A percentile compares a stretch with the other conserved stretches of the same genome.
Evolutionary conservation across 768 basidiomycete species (phyloP).

Genomic region (Phaeotremella skinneri): DNA sequence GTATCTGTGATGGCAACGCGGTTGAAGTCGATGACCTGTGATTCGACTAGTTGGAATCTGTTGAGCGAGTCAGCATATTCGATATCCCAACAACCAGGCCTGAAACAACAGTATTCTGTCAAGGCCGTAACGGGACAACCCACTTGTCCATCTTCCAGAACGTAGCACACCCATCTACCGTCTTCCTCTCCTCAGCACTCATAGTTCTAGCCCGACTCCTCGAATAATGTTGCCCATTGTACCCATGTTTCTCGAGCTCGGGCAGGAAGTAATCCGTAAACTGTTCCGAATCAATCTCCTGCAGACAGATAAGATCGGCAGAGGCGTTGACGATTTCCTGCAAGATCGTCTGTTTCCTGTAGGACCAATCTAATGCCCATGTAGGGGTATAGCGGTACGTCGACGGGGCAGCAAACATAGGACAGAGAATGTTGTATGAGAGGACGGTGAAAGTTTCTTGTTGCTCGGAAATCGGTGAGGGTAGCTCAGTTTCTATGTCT

Average conservation of each 20-base stretch:
- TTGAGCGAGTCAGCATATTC: constrained; percentile 4
- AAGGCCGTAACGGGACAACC: constrained; percentile 49
- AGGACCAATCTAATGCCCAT: constrained; percentile 96
- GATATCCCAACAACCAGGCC: neutral
- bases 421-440: constrained; percentile 92
- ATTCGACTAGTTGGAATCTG: constrained; percentile 90
- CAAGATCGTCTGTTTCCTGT: constrained; percentile 82
- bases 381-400: constrained; percentile 94
- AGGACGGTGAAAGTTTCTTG: constrained; percentile 74
- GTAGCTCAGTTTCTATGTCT: constrained; percentile 50
- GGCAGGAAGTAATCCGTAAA: constrained; percentile 87
- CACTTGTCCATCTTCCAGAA: constrained; percentile 90
- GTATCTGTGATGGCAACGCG: constrained; percentile 91
- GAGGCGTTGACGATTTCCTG: constrained; percentile 76
- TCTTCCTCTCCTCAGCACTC: constrained; percentile 75
- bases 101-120: neutral
- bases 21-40: constrained; percentile 89
- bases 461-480: constrained; percentile 32
- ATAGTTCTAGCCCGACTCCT: constrained; percentile 92
- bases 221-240: constrained; percentile 87
- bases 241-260: constrained; percentile 69
- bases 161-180: constrained; percentile 93
- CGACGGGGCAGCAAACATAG: constrained; percentile 79
- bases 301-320: constrained; percentile 87
- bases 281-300: constrained; percentile 89